Conservation (phyloP, 2,329 filamentous ascomycete species). For the Monosporascus sp. region DNA sequence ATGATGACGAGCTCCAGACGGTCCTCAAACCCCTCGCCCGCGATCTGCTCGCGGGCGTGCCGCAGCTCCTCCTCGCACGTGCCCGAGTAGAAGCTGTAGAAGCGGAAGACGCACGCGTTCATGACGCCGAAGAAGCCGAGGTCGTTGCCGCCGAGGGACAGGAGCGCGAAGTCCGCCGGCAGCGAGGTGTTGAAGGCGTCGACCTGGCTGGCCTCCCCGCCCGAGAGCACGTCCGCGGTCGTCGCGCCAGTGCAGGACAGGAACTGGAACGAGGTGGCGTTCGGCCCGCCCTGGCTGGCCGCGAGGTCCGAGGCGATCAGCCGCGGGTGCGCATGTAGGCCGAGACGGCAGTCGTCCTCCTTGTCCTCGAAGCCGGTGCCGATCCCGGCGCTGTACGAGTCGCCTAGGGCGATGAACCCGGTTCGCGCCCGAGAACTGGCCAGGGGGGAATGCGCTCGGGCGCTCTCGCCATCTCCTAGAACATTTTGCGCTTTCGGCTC, state of each 20-base stretch:
- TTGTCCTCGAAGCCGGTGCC: constrained; percentile 36
- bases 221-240: constrained; percentile 33
- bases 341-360: constrained; percentile 37
- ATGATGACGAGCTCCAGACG: constrained; percentile 32
- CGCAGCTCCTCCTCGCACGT: constrained; percentile 36
- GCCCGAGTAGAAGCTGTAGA: constrained; percentile 42
- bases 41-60: constrained; percentile 28
- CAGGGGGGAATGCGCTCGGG: neutral
- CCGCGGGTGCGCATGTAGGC: constrained; percentile 34
- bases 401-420: constrained; percentile 38
- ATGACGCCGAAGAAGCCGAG: constrained; percentile 45
- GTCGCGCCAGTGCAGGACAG: constrained; percentile 42
- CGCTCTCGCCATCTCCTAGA: constrained; percentile 1
- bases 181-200: constrained; percentile 33
- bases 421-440: neutral
- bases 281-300: constrained; percentile 15
- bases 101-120: constrained; percentile 44
- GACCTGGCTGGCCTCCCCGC: constrained; percentile 33
- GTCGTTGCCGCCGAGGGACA: constrained; percentile 45
- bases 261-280: constrained; percentile 34
- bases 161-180: constrained; percentile 36
- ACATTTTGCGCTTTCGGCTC: constrained; percentile 10
- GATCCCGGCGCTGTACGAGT: constrained; percentile 44
- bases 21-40: constrained; percentile 32
- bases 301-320: constrained; percentile 35